Conservation (phyloP, 768 basidiomycete genomes). For the Phallus indusiatus region DNA sequence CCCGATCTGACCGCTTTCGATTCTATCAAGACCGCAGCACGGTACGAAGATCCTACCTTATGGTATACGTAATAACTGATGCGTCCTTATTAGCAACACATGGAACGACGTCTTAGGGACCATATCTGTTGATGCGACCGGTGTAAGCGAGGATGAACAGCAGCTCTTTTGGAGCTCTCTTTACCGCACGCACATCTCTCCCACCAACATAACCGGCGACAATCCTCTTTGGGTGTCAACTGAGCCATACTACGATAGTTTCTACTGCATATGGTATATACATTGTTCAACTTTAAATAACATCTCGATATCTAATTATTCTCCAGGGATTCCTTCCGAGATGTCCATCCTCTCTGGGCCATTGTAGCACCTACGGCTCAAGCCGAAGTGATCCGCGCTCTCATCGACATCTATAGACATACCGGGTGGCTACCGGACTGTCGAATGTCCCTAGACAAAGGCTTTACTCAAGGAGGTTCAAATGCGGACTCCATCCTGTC, state of each 20-base stretch:
- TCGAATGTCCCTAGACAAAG: slow-evolving; percentile 20
- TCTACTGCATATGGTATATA: slow-evolving; percentile 19
- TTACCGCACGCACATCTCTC: slow-evolving; percentile 17
- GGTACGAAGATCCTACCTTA: neutral
- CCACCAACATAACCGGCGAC: slow-evolving; percentile 20
- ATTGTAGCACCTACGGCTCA: slow-evolving; percentile 10
- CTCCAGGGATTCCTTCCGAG: slow-evolving; percentile 3
- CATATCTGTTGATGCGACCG: slow-evolving; percentile 11
- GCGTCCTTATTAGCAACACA: neutral
- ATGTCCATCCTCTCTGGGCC: slow-evolving; percentile 14
- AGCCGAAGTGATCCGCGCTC: slow-evolving; percentile 17
- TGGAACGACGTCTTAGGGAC: slow-evolving; percentile 9
- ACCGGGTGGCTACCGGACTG: slow-evolving; percentile 20
- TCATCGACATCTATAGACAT: slow-evolving; percentile 20
- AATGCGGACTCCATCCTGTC: slow-evolving; percentile 21
- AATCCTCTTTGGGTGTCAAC: slow-evolving; percentile 19
- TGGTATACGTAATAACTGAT: neutral
- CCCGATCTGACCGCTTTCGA: slow-evolving; percentile 9
- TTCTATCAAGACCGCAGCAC: slow-evolving; percentile 2
- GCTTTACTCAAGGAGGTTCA: slow-evolving; percentile 20
- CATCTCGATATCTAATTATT: neutral
- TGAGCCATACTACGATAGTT: slow-evolving; percentile 19
- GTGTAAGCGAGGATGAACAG: slow-evolving; percentile 8
- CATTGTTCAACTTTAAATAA: neutral
- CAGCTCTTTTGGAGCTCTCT: slow-evolving; percentile 13